Evolutionary conservation across 1,284 basidiomycete species (phyloP), one percentile per base, ranked within the genome.

Genomic region (Laetiporus sulphureus): DNA sequence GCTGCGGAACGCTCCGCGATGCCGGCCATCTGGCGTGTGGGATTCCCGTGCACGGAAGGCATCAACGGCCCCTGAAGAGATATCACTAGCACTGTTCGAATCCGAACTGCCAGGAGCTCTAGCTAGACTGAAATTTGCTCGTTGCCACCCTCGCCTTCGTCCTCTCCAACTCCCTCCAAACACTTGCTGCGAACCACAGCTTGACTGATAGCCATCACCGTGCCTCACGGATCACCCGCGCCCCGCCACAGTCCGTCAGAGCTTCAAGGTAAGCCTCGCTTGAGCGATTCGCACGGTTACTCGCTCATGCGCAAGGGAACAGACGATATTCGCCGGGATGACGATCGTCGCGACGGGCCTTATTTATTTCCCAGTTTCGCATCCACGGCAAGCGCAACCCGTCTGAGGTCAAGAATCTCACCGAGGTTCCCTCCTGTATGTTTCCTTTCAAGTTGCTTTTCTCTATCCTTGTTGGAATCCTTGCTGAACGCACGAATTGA

Each of bases 381-480:
- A 38, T 32, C 21, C 48, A 52, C 38, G 39, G 48, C 41, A 44
- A 48, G 23, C 49, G 50, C 34, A 20, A 29, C 21, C 41, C 43
- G 1, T 3, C 36, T 2, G 37, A 50, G n/a, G 23, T 39, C 5
- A 38, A 44, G 27, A 36, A 32, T 36, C 42, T 48, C 5, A 42
- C 42, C 6, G 48, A 52, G 30, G 47, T 54, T 32, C 47, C 52
- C 2, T 49, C 50, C 29, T 54, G 52, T 54, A 38, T 8, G 52
- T 41, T 18, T 4, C 3, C 10, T 12, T 15, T 2, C 32, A 18
- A 7, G 27, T 8, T 29, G 27, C 8, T 8, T n/a, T 5, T 8
- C 21, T 22, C 8, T 19, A 5, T 5, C 18, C n/a, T n/a, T n/a
- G n/a, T n/a, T 13, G 1, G 12, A 3, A 16, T 23, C 18, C 11